Evolutionary conservation across 225 moss, liverwort and hornwort genomes (phyloP).

Genomic region (Bryoerythrophyllum caledonicum): DNA sequence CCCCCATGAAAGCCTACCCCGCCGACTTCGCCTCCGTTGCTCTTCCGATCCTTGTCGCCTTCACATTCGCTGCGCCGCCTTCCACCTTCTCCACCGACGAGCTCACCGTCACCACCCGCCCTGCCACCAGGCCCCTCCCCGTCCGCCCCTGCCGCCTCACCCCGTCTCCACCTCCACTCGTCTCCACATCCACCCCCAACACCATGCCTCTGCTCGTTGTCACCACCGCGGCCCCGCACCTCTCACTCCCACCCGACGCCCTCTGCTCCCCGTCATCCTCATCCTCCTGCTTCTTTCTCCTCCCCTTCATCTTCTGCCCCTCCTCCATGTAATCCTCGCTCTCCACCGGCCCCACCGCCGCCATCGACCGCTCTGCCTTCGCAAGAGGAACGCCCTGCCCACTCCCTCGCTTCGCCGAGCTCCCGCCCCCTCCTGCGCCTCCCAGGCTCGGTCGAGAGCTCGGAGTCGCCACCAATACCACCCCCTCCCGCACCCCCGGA

Average conservation of each 20-base stretch:
- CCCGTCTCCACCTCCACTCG: conserved; percentile 68
- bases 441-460: conserved; percentile 54
- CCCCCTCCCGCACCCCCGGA: conserved; percentile 43
- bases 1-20: conserved; percentile 28
- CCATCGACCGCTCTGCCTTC: conserved; percentile 59
- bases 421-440: conserved; percentile 50
- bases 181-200: conserved; percentile 64
- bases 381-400: conserved; percentile 36
- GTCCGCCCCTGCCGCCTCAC: conserved; percentile 94
- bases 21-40: conserved; percentile 52
- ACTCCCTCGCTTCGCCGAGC: conserved; percentile 56
- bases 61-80: conserved; percentile 51
- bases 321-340: conserved; percentile 81
- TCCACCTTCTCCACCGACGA: conserved; percentile 73
- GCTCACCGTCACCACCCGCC: conserved; percentile 59
- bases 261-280: conserved; percentile 70
- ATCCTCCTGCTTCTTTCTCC: conserved; percentile 68
- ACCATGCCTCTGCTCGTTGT: conserved; percentile 23
- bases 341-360: conserved; percentile 66
- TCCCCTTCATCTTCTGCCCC: conserved; percentile 74
- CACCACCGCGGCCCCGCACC: conserved; percentile 48
- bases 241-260: conserved; percentile 48
- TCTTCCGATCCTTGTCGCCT: conserved; percentile 73
- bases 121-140: conserved; percentile 75
- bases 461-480: conserved; percentile 29